phyloP scores from a whole-genome alignment of 306 rosid species.

The Inga laurina region DNA sequence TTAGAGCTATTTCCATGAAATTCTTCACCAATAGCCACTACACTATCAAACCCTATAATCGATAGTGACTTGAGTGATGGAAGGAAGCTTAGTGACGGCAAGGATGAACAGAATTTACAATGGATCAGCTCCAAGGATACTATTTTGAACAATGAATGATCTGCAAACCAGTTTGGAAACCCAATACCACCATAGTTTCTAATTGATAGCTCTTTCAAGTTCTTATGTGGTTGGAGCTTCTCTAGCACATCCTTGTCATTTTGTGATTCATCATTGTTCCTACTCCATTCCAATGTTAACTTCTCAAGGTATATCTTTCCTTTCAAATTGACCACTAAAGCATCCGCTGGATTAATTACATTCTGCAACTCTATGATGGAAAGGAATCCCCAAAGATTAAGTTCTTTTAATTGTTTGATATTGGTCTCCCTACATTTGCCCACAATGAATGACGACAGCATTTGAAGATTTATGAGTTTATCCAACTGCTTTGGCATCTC shows the following conservation, averaged over 20 bases:
- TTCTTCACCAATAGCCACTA: not conserved
- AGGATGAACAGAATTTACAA: not conserved
- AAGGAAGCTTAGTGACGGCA: not conserved
- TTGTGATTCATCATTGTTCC: not conserved
- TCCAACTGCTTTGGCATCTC: not conserved
- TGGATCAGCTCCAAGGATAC: not conserved
- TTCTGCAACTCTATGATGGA: slow-evolving; percentile 12
- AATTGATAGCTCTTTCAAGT: not conserved
- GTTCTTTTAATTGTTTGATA: not conserved
- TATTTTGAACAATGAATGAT: not conserved
- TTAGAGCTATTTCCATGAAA: not conserved
- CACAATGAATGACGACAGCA: not conserved
- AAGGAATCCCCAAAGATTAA: not conserved
- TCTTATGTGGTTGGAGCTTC: not conserved
- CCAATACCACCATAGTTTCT: not conserved
- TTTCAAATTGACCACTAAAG: not conserved
- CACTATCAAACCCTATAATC: not conserved
- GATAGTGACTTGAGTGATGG: not conserved
- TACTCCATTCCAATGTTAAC: not conserved
- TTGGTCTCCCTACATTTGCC: not conserved
- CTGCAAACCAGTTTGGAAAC: slow-evolving; percentile 6
- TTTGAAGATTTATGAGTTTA: not conserved
- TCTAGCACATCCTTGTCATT: not conserved
- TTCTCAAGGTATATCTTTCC: not conserved
- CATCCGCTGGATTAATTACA: not conserved